Conservation (phyloP, 225 moss, liverwort and hornwort genomes). For the Straminergon stramineum region DNA sequence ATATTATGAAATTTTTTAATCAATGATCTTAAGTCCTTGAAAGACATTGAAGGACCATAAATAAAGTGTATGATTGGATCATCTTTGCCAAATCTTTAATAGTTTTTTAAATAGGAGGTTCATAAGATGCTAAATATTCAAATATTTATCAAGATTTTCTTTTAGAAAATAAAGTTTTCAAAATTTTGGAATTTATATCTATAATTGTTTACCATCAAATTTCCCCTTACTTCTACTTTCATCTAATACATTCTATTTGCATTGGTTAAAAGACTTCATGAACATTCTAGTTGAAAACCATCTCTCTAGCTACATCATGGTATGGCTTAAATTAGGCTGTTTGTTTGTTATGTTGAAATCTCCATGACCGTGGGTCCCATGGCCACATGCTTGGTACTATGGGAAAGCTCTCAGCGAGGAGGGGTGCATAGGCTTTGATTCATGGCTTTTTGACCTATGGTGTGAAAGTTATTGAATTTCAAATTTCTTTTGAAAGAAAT, state of each 20-base stretch:
- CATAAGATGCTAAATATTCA: background rate
- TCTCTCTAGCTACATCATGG: background rate
- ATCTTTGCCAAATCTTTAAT: background rate
- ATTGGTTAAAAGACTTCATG: background rate
- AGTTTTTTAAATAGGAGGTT: rapidly evolving
- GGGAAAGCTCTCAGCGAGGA: too few relatives aligned
- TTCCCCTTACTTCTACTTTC: background rate
- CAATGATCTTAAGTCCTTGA: background rate
- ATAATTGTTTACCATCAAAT: background rate
- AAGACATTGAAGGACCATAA: background rate
- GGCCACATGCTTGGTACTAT: too few relatives aligned
- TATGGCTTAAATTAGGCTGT: too few relatives aligned
- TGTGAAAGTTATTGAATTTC: too few relatives aligned
- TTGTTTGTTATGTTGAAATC: too few relatives aligned
- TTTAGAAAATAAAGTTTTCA: background rate
- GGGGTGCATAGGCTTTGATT: too few relatives aligned
- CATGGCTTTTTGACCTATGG: too few relatives aligned
- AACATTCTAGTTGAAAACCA: background rate
- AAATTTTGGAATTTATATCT: background rate
- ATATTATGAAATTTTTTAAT: too few relatives aligned
- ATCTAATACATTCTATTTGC: background rate
- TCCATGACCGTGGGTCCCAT: too few relatives aligned
- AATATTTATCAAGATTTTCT: rapidly evolving
- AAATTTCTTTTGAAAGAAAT: too few relatives aligned
- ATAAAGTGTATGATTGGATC: background rate